Evolutionary conservation across 345 rosid genomes (phyloP).

Genomic region (Theobroma cacao): DNA sequence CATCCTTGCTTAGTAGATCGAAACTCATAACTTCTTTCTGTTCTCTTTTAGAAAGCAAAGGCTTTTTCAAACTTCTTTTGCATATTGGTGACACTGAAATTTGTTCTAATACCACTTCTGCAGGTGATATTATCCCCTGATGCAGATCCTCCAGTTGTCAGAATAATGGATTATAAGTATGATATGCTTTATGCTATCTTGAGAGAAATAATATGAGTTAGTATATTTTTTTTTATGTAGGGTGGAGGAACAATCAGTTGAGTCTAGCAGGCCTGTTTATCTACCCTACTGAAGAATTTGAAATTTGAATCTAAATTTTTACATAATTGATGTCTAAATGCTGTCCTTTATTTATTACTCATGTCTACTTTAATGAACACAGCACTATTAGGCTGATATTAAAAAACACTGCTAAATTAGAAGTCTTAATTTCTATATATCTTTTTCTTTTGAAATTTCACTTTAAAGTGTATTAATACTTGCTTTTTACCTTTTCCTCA

Average conservation of each 20-base stretch:
- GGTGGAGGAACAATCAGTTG: neutral
- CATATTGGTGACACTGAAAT: neutral
- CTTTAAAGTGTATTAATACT: conserved; percentile 13
- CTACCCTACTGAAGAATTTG: neutral
- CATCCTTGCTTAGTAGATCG: neutral
- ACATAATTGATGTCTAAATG: neutral
- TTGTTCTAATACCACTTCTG: conserved; percentile 23
- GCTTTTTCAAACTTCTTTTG: neutral
- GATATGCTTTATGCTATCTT: conserved; percentile 4
- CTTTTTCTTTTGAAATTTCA: neutral
- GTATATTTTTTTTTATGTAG: neutral
- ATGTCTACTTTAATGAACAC: neutral
- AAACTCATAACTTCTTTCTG: neutral
- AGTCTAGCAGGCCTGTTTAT: neutral
- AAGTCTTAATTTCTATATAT: neutral
- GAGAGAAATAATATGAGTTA: neutral
- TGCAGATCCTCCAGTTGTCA: conserved; percentile 92
- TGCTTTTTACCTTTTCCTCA: conserved; percentile 25
- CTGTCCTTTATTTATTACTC: neutral
- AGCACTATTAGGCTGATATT: neutral
- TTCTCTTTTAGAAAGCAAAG: neutral
- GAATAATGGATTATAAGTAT: conserved; percentile 90
- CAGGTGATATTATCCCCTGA: conserved; percentile 90
- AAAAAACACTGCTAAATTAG: neutral
- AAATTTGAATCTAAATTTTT: neutral